Evolutionary conservation across 495 filamentous ascomycete genomes (phyloP).

Genomic region (Aspergillus nidulans): DNA sequence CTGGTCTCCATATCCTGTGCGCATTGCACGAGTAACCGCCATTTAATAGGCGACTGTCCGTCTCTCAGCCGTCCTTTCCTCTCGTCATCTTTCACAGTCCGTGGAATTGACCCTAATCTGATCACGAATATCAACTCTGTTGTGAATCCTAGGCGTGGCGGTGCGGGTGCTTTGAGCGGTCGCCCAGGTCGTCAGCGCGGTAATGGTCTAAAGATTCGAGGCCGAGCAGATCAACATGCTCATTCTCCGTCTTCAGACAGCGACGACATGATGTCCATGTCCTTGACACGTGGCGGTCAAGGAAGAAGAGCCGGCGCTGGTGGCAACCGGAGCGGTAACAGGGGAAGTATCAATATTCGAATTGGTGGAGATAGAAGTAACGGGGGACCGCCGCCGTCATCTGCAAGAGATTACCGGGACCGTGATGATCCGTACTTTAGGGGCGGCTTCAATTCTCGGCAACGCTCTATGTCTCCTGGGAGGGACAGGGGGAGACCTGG

Average conservation of each 20-base stretch:
- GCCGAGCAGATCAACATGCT: constrained; percentile 18
- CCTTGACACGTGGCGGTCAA: constrained; percentile 13
- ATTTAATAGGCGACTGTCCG: constrained; percentile 48
- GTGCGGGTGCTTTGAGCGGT: background rate
- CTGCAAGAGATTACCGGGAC: constrained; percentile 17
- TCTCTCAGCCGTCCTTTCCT: constrained; percentile 15
- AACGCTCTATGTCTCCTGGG: constrained; percentile 26
- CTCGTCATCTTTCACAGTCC: constrained; percentile 34
- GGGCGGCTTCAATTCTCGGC: constrained; percentile 17
- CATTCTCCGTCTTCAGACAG: constrained; percentile 24
- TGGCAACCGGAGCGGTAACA: constrained; percentile 18
- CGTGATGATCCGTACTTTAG: constrained; percentile 16
- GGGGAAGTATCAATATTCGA: constrained; percentile 31
- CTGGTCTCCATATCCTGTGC: constrained; percentile 45
- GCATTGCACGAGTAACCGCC: constrained; percentile 40
- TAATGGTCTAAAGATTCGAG: constrained; percentile 24
- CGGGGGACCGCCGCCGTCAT: background rate
- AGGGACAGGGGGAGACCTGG: constrained; percentile 6
- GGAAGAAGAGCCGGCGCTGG: constrained; percentile 12
- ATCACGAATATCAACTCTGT: constrained; percentile 37
- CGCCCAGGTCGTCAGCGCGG: constrained; percentile 16
- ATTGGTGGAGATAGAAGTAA: constrained; percentile 13
- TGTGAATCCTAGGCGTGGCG: constrained; percentile 7
- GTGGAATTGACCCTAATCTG: constrained; percentile 28
- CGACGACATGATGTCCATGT: constrained; percentile 26